Base-by-base conservation (phyloP, 139 green algal genomes). In the Coelastrella sp. region DNA sequence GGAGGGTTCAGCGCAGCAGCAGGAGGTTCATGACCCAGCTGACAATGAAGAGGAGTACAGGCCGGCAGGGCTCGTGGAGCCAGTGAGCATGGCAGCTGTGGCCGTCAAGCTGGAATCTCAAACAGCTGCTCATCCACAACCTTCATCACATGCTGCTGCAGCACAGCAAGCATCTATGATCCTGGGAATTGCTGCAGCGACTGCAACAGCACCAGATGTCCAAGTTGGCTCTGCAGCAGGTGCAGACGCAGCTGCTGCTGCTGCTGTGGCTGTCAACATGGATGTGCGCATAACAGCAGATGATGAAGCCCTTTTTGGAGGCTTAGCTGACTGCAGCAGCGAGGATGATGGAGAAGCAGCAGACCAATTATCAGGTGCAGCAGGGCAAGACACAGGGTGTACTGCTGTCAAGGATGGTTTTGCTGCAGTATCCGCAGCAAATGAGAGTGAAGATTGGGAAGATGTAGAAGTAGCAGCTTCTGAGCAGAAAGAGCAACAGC, bases 261-360 rank as follows among this genome's bases (percentile, higher is more conserved):
- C 10, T 75, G 74, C 1, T 61, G 25, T 7, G 7, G 61, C 61
- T 80, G 78, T 20, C 58, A 60, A 7, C 60, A 15, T 27, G 35
- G 49, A 22, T 68, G 20, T 11, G 63, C 5, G 63, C 14, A 15
- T 70, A 10, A 11, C 14, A 22, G 17, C 7, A 14, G 72, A 84
- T 66, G 58, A 90, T 65, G 85, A 82, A 5, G 27, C 17, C 6
- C 12, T 90, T 57, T 83, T 82, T 90, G 57, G 17, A 25, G 72
- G 85, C 7, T 27, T 89, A 22, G 27, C 49, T 70, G 17, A 79
- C 86, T 58, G 72, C 90, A 63, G 87, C 86, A 65, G 72, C 78
- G 56, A 87, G 14, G 59, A 65, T 22, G 72, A 83, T n/a, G 35
- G 63, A 7, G 74, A 83, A 56, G 72, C n/a, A 7, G 73, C 17